Evolutionary conservation across 1,139 yeast genomes (phyloP), one percentile per base, ranked within the genome.

Genomic region (Nakaseomyces bracarensis): DNA sequence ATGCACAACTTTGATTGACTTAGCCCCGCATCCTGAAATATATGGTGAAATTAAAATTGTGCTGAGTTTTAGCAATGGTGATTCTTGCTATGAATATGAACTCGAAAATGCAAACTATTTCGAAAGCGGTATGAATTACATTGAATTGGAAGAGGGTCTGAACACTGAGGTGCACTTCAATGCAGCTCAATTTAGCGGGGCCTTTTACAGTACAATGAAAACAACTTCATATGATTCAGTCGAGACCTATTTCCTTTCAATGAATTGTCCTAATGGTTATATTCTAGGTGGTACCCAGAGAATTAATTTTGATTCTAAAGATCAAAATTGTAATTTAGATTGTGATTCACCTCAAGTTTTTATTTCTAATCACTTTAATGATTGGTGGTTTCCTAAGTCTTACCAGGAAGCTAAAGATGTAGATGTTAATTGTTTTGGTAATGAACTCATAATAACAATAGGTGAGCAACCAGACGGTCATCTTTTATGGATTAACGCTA

Each of bases 61-160:
- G 2, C 49, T 63, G 3, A 53, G 54, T 29, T 63, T 64, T 36
- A 57, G 55, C 39, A 55, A 47, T 43, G 69, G 69, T 46, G 66
- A 61, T 21, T 55, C 63, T 18, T 39, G 49, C 2, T 48, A 55
- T 40, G 38, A 52, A 14, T 54, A 49, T 34, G 67, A 63, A 38
- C 40, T 63, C 29, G 50, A 46, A 13, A 58, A 58, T 37, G 62
- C 67, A 10, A 45, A 49, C 6, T 39, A 42, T 20, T 61, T 58
- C 40, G 38, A 39, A 14, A 46, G 52, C 30, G 68, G 67, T 25
- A 31, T 47, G 4, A 49, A 45, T 39, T 39, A 46, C 9, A 41
- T 58, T 25, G 46, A 49, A 14, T 47, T 58, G 19, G 44, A 46
- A 15, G 45, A 45, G 22, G 46, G 46, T 3, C 37, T 63, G 22